Percentiles rank a stretch among this genome's conserved stretches.
Evolutionary conservation across 2,329 filamentous ascomycete genomes (phyloP).

Genomic region (Scytalidium lignicola): DNA sequence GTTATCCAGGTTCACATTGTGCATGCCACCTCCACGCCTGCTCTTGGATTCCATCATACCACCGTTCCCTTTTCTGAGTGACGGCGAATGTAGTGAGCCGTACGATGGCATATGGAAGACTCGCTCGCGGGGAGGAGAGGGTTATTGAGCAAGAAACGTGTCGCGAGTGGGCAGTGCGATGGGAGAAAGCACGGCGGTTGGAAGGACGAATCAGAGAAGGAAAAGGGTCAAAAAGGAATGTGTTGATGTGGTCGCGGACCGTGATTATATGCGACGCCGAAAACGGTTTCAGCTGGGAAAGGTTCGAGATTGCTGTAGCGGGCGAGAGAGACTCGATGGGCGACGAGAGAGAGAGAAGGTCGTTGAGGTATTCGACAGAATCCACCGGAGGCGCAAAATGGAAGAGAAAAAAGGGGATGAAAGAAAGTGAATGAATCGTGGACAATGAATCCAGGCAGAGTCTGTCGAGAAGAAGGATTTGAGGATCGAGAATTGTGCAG

Average conservation of each 20-base stretch:
- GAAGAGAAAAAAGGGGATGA: not conserved
- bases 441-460: not conserved
- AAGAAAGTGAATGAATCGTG: not conserved
- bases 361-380: not conserved
- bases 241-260: constrained; percentile 7
- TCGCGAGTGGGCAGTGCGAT: not conserved
- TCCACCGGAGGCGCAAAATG: not conserved
- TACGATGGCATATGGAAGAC: constrained; percentile 59
- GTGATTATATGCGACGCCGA: not conserved
- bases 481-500: not conserved
- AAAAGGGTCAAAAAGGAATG: not conserved
- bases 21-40: constrained; percentile 45
- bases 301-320: not conserved
- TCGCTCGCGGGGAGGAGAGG: constrained; percentile 2
- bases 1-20: constrained; percentile 72
- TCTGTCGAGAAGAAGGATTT: not conserved
- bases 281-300: not conserved
- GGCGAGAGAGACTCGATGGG: not conserved
- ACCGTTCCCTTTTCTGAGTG: constrained; percentile 76
- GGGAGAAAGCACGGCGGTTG: not conserved
- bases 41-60: constrained; percentile 47
- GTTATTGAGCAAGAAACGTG: constrained; percentile 8
- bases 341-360: not conserved
- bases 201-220: not conserved
- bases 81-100: constrained; percentile 68